Evolutionary conservation across 768 basidiomycete species (phyloP).

Genomic region (Tephrocybe rancida): DNA sequence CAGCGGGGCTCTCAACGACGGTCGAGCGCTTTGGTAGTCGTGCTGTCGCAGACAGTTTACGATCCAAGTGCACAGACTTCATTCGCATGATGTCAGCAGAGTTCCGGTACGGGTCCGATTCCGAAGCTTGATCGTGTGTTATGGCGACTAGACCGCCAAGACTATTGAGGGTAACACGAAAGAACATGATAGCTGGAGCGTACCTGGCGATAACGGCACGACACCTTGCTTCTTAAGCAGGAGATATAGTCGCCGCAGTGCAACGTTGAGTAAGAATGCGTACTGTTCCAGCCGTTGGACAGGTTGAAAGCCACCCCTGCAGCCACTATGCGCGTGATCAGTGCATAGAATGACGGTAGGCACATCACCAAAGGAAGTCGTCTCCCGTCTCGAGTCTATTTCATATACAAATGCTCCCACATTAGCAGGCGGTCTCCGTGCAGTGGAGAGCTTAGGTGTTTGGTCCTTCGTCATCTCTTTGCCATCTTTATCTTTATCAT

Average conservation of each 20-base stretch:
- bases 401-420: conserved; percentile 81
- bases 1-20: conserved; percentile 92
- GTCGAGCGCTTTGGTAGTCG: conserved; percentile 92
- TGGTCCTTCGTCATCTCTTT: conserved; percentile 40
- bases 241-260: conserved; percentile 86
- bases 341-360: conserved; percentile 77
- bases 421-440: conserved; percentile 79
- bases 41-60: conserved; percentile 93
- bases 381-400: conserved; percentile 66
- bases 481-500: conserved; percentile 50
- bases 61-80: conserved; percentile 92
- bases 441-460: conserved; percentile 61
- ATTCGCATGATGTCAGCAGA: conserved; percentile 91
- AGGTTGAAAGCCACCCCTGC: conserved; percentile 79
- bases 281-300: conserved; percentile 97
- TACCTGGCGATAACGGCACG: conserved; percentile 81
- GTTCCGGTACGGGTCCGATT: conserved; percentile 82
- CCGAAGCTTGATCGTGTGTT: conserved; percentile 33
- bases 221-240: conserved; percentile 88
- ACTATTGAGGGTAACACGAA: conserved; percentile 9
- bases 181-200: conserved; percentile 12
- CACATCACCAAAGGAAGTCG: conserved; percentile 69
- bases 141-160: conserved; percentile 23
- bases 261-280: conserved; percentile 95
- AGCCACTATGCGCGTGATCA: conserved; percentile 71